Evolutionary conservation across 2,329 filamentous ascomycete species (phyloP), one percentile per base, ranked within the genome.

Genomic region (Moelleriella libera): DNA sequence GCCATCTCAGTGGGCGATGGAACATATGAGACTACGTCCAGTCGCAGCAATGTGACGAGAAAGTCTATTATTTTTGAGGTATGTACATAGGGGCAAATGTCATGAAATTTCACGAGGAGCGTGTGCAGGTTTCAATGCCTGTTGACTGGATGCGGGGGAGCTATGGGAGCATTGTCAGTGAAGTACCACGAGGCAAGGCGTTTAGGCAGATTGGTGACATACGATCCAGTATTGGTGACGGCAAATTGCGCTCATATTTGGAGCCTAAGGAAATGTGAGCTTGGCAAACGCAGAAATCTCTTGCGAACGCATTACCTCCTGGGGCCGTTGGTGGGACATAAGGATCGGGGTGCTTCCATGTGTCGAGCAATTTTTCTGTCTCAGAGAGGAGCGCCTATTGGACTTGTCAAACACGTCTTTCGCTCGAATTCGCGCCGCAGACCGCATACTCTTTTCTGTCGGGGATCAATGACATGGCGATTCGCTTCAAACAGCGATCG

Each of bases 281-380:
- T 12, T 32, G 48, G 39, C 42, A 44, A 21, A 30, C 31, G 11
- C 40, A 5, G 45, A 10, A 28, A n/a, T 32, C n/a, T 11, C 5
- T 28, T 28, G 21, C 14, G 7, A 21, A 42, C 9, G 30, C 45
- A 76, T 54, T 71, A 92, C 90, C 92, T 75, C 92, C 92, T 9
- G 92, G 92, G 40, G 92, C 90, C 41, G 88, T 94, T 11, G 92
- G 92, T 54, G 83, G 79, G 56, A 78, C 74, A 64, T 95, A 97
- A 32, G 92, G 89, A 64, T 98, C 92, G 4, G 92, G 92, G 62
- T 98, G 92, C 70, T 97, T 97, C 90, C 90, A 98, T 66, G 83
- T 85, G 60, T 92, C 80, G 52, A 98, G 71, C 50, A 96, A 64
- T 56, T 83, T 83, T 66, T 97, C 89, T 5, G 92, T 90, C 69